These are phyloP conservation scores for Chenopodium quinoa DNA, from an alignment of 148 eudicot species.

Conservation along the genomic window DNA sequence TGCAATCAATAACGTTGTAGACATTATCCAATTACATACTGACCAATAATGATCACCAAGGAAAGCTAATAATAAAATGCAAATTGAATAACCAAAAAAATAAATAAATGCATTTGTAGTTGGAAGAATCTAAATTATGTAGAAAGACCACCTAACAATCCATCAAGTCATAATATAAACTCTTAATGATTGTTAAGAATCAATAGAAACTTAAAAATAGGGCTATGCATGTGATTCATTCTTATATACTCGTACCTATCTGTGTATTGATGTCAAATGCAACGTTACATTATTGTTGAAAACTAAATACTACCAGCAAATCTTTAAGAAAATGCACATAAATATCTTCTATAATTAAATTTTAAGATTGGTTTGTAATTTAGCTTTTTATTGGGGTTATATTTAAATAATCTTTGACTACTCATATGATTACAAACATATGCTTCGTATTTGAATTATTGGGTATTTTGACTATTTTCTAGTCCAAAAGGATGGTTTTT, in stretches of 20 bases:
- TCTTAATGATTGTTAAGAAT: neutral
- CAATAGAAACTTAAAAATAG: neutral
- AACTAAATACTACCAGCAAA: constrained; percentile 7
- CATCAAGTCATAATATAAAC: neutral
- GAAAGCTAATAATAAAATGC: neutral
- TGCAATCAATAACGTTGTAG: too few species aligned
- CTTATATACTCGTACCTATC: neutral
- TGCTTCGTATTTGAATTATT: too few species aligned
- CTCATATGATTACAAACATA: too few species aligned
- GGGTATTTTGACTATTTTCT: too few species aligned
- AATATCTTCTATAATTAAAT: too few species aligned
- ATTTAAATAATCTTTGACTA: too few species aligned
- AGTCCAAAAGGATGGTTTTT: too few species aligned
- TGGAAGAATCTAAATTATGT: constrained; percentile 22
- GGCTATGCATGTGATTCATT: constrained; percentile 17
- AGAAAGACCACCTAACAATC: neutral
- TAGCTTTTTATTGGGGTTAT: neutral
- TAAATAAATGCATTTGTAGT: constrained; percentile 5
- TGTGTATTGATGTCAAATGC: neutral
- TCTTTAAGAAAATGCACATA: neutral
- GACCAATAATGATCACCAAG: neutral
- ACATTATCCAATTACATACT: too few species aligned
- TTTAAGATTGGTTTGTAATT: neutral
- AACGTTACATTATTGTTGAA: constrained; percentile 6
- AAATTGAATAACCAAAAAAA: neutral